Conservation (phyloP, 164 flowering plant species). For the Liquidambar formosana region DNA sequence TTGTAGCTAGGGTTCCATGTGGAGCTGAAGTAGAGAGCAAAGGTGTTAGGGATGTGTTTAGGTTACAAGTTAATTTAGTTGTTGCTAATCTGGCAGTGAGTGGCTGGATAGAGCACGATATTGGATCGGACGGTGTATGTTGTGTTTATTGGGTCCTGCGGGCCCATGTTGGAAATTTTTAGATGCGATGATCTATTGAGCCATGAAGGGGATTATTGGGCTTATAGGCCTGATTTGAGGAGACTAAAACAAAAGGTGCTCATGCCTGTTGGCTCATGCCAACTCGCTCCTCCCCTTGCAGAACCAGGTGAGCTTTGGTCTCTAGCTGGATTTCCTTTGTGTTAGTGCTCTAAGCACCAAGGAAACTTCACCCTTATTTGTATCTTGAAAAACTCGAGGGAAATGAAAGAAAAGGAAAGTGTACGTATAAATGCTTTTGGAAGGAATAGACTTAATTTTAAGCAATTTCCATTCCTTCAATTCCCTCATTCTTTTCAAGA, state of each 20-base stretch:
- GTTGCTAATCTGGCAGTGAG: conserved; percentile 60
- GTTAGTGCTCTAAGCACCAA: too few species aligned
- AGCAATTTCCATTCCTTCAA: too few species aligned
- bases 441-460: too few species aligned
- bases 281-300: conserved; percentile 43
- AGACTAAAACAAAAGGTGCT: conserved; percentile 50
- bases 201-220: conserved; percentile 38
- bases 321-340: not conserved
- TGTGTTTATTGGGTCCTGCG: conserved; percentile 60
- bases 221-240: conserved; percentile 55
- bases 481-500: too few species aligned
- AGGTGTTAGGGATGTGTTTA: conserved; percentile 58
- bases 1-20: conserved; percentile 63
- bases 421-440: too few species aligned
- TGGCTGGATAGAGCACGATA: conserved; percentile 17
- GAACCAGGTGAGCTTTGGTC: conserved; percentile 37
- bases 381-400: too few species aligned
- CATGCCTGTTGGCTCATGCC: conserved; percentile 68
- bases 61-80: conserved; percentile 70
- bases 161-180: conserved; percentile 76
- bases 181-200: conserved; percentile 65
- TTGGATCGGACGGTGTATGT: conserved; percentile 35
- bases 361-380: too few species aligned
- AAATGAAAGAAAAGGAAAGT: too few species aligned
- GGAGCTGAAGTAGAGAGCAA: conserved; percentile 8